Evolutionary conservation across 2,329 filamentous ascomycete genomes (phyloP).

Genomic region (Xylariaceae sp.): DNA sequence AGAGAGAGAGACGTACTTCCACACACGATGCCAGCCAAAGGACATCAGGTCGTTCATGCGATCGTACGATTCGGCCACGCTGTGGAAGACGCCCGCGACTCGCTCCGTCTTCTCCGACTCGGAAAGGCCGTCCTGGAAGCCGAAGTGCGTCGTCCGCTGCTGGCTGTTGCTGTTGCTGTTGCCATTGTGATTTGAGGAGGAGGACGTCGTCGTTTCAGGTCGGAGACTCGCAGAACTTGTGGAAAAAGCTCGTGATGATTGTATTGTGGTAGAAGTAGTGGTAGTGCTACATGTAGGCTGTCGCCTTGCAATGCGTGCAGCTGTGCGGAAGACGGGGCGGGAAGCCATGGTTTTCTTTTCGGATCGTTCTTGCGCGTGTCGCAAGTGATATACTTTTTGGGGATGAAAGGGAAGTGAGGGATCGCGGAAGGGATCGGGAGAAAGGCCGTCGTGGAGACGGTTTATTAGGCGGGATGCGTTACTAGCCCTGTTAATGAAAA

Average conservation of each 20-base stretch:
- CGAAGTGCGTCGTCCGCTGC: constrained; percentile 73
- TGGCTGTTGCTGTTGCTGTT: constrained; percentile 7
- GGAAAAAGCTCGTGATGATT: constrained; percentile 19
- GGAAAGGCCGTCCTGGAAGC: constrained; percentile 72
- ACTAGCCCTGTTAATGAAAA: too few relatives aligned
- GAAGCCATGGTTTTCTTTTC: constrained; percentile 30
- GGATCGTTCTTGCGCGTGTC: too few relatives aligned
- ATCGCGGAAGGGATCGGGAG: too few relatives aligned
- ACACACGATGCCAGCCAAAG: constrained; percentile 89
- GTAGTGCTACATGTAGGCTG: constrained; percentile 6
- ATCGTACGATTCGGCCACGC: constrained; percentile 90
- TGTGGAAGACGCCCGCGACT: constrained; percentile 89
- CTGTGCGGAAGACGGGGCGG: constrained; percentile 24
- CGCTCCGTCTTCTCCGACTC: constrained; percentile 66
- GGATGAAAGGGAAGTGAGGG: too few relatives aligned
- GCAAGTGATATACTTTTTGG: too few relatives aligned
- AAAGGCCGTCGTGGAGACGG: too few relatives aligned
- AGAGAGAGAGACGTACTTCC: constrained; percentile 55
- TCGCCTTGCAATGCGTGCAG: constrained; percentile 17
- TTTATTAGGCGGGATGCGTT: too few relatives aligned
- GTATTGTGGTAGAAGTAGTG: neutral
- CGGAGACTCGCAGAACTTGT: constrained; percentile 19
- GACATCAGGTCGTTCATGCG: constrained; percentile 99
- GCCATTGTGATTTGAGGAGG: constrained; percentile 3
- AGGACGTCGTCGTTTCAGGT: constrained; percentile 18